A percentile compares a stretch with the other conserved stretches of the same genome.
These are phyloP conservation scores for Boletus austroedulis DNA, from an alignment of 1,284 basidiomycete genomes.

Conservation along the genomic window DNA sequence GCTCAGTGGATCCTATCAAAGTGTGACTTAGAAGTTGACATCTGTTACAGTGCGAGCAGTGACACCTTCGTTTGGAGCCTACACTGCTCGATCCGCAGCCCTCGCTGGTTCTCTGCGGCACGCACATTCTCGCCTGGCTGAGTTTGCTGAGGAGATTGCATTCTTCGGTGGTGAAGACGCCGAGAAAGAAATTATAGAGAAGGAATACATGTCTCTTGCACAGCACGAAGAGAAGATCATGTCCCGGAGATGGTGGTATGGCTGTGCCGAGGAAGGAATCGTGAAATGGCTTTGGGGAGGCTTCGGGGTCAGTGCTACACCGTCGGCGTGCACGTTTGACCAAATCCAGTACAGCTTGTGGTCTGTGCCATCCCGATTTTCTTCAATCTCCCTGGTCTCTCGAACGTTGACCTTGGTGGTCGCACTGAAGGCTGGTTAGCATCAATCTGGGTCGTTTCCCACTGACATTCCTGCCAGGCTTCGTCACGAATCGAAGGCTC, in stretches of 20 bases:
- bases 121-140: slow-evolving; percentile 89
- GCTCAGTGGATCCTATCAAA: not conserved
- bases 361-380: slow-evolving; percentile 96
- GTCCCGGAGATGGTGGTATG: slow-evolving; percentile 83
- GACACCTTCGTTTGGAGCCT: slow-evolving; percentile 93
- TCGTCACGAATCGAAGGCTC: slow-evolving; percentile 91
- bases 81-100: slow-evolving; percentile 80
- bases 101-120: slow-evolving; percentile 90
- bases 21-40: slow-evolving; percentile 6
- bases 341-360: slow-evolving; percentile 53
- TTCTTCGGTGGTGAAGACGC: slow-evolving; percentile 89
- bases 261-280: slow-evolving; percentile 91
- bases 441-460: not conserved
- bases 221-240: slow-evolving; percentile 88
- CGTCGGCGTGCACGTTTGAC: slow-evolving; percentile 5
- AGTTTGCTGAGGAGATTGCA: slow-evolving; percentile 93
- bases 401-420: slow-evolving; percentile 71
- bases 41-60: slow-evolving; percentile 64
- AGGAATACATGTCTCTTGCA: slow-evolving; percentile 85
- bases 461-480: slow-evolving; percentile 48
- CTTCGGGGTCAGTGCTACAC: slow-evolving; percentile 64
- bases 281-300: slow-evolving; percentile 98
- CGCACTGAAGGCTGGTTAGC: slow-evolving; percentile 73
- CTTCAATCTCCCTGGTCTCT: slow-evolving; percentile 76
- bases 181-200: slow-evolving; percentile 91